Base-by-base conservation (phyloP, 768 basidiomycete genomes). In the Boletus fagicola region DNA sequence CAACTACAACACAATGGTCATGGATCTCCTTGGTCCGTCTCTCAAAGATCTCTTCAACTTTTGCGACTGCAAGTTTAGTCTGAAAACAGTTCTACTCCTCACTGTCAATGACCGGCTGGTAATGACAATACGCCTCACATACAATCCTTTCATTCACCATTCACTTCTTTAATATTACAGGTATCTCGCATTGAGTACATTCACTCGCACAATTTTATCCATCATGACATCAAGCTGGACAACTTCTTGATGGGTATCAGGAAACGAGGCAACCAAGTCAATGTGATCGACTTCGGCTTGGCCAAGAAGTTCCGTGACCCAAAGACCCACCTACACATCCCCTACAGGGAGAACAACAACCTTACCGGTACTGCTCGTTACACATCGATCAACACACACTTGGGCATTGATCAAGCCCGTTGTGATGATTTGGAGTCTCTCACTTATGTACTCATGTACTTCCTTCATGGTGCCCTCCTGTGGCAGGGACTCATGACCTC, bases 311-410 rank as follows among this genome's bases (percentile, higher is more conserved):
- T 95, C 84, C 86, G 97, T 60, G 97, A 99, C 78, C 95, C 97
- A 31, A 98, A 98, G 87, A 99, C 97, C 58, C 97, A 98, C 72
- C 85, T 99, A 38, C 97, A 99, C 74, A 99, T 99, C 65, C 97
- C 97, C 11, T 99, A 99, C 83, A 84, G 96, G 66, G 96, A 99
- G 87, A 99, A 99, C 85, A 99, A 99, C 91, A 99, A 98, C 72
- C 76, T 99, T 66, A 99, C 96, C 1, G 96, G 96, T 62, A 99
- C 97, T 28, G 96, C 96, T 62, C 93, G 97, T 55, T 99, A 98
- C 82, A 98, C 96, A 1, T 96, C 94, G 22, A 98, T 99, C 79
- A 99, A 99, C 80, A 99, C 96, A 26, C 96, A 99, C 72, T 75
- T 98, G 72, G 97, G 96, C 63, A 95, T 98, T 53, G 93, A 99